Base-by-base conservation (phyloP, 2,329 filamentous ascomycete genomes). In the Ophiostoma himal-ulmi region DNA sequence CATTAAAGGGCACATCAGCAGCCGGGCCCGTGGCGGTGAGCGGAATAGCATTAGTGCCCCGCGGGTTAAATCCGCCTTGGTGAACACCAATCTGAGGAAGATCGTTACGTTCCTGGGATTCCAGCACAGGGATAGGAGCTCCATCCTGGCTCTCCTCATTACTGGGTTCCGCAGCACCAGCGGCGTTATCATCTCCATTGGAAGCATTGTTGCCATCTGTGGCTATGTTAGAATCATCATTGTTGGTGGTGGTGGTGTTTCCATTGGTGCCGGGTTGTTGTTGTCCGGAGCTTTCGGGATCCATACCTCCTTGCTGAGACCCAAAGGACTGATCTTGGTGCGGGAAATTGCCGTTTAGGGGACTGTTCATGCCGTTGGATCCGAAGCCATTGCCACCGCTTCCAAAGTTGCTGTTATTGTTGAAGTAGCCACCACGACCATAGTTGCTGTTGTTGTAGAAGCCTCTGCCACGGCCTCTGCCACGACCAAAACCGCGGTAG, bases 401-500 rank as follows among this genome's bases (percentile, higher is more conserved):
- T 60, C 74, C 74, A 71, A 75, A 75, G n/a, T 34, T 69, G 65
- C 74, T 81, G 77, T 77, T 77, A 70, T 76, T 76, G 71, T 82
- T 83, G 71, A 80, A 80, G 75, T 82, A 83, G 72, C 84, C 85
- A 70, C 87, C 87, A 76, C 88, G 86, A 71, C 86, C 80, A 73
- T 83, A 83, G 2, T 83, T 83, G 75, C 82, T 48, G 68, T 83
- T 83, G 75, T 82, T 81, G 76, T 84, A 85, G 75, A 85, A 87
- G 71, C 88, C 88, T 74, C 89, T 86, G 74, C 89, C 88, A 74
- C 87, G 85, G 74, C 90, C 89, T 76, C 89, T 85, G 76, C 87
- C 86, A 77, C 85, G 82, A 74, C 89, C 90, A 81, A 88, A 88
- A 81, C 83, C 84, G 78, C 85, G 89, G 83, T 91, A 93, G 83